Conservation (phyloP, 306 rosid genomes). For the Glycine latifolia region DNA sequence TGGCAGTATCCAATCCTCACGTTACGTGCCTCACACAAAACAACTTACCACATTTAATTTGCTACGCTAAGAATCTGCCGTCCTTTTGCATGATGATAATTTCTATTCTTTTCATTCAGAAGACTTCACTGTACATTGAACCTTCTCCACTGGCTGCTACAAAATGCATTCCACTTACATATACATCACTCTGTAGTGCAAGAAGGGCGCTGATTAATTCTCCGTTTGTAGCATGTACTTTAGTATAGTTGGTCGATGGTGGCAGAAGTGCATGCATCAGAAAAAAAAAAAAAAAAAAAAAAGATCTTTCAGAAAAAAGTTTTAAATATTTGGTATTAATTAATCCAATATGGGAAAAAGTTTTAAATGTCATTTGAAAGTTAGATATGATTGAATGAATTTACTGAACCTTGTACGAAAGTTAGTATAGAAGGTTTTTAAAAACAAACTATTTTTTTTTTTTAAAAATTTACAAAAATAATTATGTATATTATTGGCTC, state of each 20-base stretch:
- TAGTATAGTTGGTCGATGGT: not conserved
- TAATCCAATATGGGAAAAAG: not conserved
- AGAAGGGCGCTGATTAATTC: not conserved
- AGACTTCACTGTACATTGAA: slow-evolving; percentile 53
- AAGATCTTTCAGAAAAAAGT: not conserved
- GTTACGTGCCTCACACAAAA: slow-evolving; percentile 77
- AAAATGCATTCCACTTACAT: slow-evolving; percentile 36
- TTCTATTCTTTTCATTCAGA: slow-evolving; percentile 24
- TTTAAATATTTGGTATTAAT: not conserved
- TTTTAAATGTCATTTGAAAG: not conserved
- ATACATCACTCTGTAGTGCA: not conserved
- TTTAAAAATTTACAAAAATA: no score
- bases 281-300: not conserved
- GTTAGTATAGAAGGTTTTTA: not conserved
- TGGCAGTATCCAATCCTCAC: slow-evolving; percentile 49
- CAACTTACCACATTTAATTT: slow-evolving; percentile 48
- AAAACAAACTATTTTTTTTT: no score
- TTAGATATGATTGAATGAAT: not conserved
- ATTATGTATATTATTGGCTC: no score
- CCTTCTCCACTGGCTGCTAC: slow-evolving; percentile 31
- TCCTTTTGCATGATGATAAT: not conserved
- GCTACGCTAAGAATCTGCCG: slow-evolving; percentile 65
- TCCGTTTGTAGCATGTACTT: not conserved
- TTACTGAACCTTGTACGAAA: not conserved
- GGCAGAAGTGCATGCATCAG: not conserved